These are phyloP conservation scores for Cladosporium velox DNA, from an alignment of 2,329 filamentous ascomycete species.

Conservation along the genomic window DNA sequence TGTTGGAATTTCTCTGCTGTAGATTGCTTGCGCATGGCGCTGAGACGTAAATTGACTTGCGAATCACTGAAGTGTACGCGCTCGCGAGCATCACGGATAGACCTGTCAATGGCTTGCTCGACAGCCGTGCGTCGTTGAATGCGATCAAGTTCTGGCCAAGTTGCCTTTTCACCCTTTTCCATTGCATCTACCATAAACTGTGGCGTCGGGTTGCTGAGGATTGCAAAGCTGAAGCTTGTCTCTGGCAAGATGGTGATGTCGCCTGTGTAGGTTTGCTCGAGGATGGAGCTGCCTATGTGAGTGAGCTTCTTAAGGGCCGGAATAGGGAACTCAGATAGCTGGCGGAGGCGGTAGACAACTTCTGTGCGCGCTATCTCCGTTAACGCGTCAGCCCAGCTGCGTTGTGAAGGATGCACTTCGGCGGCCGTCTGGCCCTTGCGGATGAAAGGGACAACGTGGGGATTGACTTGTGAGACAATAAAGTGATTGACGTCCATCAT, in stretches of 20 bases:
- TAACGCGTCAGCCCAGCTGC: conserved; percentile 7
- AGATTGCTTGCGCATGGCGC: conserved; percentile 11
- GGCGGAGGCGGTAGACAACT: conserved; percentile 7
- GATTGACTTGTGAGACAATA: conserved; percentile 95
- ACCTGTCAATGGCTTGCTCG: conserved; percentile 78
- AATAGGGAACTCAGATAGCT: conserved; percentile 11
- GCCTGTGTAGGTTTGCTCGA: conserved; percentile 89
- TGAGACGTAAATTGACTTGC: conserved; percentile 58
- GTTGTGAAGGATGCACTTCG: conserved; percentile 8
- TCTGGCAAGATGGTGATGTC: conserved; percentile 93
- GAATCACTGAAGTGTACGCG: conserved; percentile 69
- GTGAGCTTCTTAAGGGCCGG: conserved; percentile 8
- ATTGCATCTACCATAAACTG: conserved; percentile 85
- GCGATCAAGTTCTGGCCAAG: conserved; percentile 85
- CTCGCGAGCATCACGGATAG: conserved; percentile 68
- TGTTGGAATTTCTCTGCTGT: conserved; percentile 4
- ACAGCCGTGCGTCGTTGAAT: conserved; percentile 87
- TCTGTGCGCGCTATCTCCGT: conserved; percentile 14
- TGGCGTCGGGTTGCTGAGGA: conserved; percentile 79
- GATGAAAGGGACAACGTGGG: conserved; percentile 86
- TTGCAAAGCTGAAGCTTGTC: conserved; percentile 72
- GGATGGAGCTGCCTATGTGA: conserved; percentile 57
- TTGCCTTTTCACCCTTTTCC: conserved; percentile 77
- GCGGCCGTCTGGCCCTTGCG: conserved; percentile 60
- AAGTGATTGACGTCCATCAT: conserved; percentile 99